A percentile compares a stretch with the other conserved stretches of the same genome.
Conservation (phyloP, 148 eudicot genomes). For the Amaranthus hypochondriacus region DNA sequence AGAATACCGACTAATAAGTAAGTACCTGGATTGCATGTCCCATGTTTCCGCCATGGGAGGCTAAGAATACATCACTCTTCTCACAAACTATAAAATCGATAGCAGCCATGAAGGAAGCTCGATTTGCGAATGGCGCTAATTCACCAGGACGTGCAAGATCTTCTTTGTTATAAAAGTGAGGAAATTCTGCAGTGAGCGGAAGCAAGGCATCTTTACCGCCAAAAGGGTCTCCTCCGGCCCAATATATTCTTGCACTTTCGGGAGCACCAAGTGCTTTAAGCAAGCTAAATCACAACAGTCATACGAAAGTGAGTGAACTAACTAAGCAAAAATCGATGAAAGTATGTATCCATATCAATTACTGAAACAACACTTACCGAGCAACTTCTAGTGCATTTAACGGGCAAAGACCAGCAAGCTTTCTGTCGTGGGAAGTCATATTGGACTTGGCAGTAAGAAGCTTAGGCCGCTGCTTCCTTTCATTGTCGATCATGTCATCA, state of each 20-base stretch:
- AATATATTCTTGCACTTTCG: slow-evolving; percentile 57
- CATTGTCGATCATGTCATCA: slow-evolving; percentile 60
- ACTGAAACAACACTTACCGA: slow-evolving; percentile 36
- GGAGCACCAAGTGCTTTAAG: slow-evolving; percentile 93
- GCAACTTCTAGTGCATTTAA: slow-evolving; percentile 82
- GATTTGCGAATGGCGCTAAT: slow-evolving; percentile 55
- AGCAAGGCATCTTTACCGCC: slow-evolving; percentile 80
- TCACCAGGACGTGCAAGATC: slow-evolving; percentile 81
- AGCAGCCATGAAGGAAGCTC: slow-evolving; percentile 86
- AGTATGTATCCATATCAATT: neutral
- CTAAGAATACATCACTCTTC: slow-evolving; percentile 88
- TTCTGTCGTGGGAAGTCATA: slow-evolving; percentile 84
- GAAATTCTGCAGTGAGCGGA: slow-evolving; percentile 64
- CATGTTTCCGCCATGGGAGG: slow-evolving; percentile 99
- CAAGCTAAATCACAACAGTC: slow-evolving; percentile 40
- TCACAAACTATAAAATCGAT: slow-evolving; percentile 87
- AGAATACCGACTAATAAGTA: neutral
- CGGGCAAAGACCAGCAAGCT: slow-evolving; percentile 95
- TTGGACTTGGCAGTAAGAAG: slow-evolving; percentile 82
- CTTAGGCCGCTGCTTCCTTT: slow-evolving; percentile 66
- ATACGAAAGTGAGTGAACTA: slow-evolving; percentile 1
- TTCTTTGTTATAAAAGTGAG: slow-evolving; percentile 77
- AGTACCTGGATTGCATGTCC: slow-evolving; percentile 88
- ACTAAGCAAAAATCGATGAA: neutral
- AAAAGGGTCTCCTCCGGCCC: slow-evolving; percentile 93